Base-by-base conservation (phyloP, 73 alveolate species). In the Symbiodinium pilosum region DNA sequence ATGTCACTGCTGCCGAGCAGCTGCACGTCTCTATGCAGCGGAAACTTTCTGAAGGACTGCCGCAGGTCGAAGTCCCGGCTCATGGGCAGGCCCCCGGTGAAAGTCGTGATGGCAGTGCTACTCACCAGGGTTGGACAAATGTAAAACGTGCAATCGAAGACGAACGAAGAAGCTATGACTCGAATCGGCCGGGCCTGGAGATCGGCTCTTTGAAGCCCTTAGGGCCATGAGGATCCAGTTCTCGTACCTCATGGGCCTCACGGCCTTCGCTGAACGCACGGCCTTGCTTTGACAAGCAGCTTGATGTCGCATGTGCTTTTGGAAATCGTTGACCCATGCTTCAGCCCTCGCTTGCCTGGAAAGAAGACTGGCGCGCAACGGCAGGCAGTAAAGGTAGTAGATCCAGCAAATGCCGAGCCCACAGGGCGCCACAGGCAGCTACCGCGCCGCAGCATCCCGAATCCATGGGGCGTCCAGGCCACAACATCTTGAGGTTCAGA, bases 31-130 rank as follows among this genome's bases (percentile, higher is more conserved):
- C 97, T 83, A 47, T 91, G 97, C 56, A 91, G 18, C 3, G 97
- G 97, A 51, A 91, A 91, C 97, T 91, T 91, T 86, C 97, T 68
- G 84, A 91, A 91, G 83, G 89, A 69, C 54, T 91, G 97, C 51
- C 97, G 97, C 77, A 91, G 39, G 43, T 91, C 97, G 40, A 91
- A 91, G 97, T 30, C 56, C 59, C 36, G 24, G 85, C 89, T 81
- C 88, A 28, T 41, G 36, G 97, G 97, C 54, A 71, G 40, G 77
- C 97, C 97, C 11, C 97, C 97, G 3, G 97, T 91, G 97, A 91
- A 91, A 81, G 51, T 39, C 43, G 97, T 91, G 75, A 69, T 18
- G 9, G 96, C 93, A 18, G 30, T 75, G 68, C 91, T 41, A n/a
- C 91, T 83, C 36, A 38, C n/a, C n/a, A n/a, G n/a, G n/a, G n/a